Base-by-base conservation (phyloP, 306 rosid species). In the Acacia crassicarpa region DNA sequence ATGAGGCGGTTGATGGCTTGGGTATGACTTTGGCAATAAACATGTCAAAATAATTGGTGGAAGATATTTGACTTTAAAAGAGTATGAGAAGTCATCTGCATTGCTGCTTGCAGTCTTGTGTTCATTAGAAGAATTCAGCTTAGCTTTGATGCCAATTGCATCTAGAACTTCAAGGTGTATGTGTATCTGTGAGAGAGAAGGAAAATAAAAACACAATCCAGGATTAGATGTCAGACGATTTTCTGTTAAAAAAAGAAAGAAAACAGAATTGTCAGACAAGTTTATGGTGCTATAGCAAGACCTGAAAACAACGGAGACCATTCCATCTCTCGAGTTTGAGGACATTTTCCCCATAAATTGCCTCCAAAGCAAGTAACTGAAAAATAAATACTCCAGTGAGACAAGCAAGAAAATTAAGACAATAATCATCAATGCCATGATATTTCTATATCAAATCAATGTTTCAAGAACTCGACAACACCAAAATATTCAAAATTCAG, bases 1-100 rank as follows among this genome's bases (percentile, higher is more conserved):
- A 74, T 84, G 80, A 66, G 97, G 97, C 20, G 90, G 91, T 20
- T 77, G 90, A 83, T 91, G 91, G 84, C 95, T 93, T 40, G 97
- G 97, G 86, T 94, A 94, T 9, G 97, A 89, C 85, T 88, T 89
- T 0, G 97, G 97, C 77, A 94, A 85, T 78, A 90, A 80, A 86
- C 95, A 94, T 3, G 97, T 92, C 89, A 94, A 86, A 73, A 90
- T 84, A 86, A 94, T 87, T 4, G 97, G 97, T 30, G 94, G 97
- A 87, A 94, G 92, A 78, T 90, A 89, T 38, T 87, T 88, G 69
- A 89, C 95, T 73, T 85, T 83, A 87, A 93, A 91, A 70, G 92
- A 85, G 87, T 87, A 94, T 41, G 81, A 83, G 83, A 90, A 89
- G 62, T 90, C 89, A 66, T 88, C 86, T 49, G 85, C 77, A 73